Evolutionary conservation across 2,329 filamentous ascomycete genomes (phyloP).

Genomic region (Thelonectria olida): DNA sequence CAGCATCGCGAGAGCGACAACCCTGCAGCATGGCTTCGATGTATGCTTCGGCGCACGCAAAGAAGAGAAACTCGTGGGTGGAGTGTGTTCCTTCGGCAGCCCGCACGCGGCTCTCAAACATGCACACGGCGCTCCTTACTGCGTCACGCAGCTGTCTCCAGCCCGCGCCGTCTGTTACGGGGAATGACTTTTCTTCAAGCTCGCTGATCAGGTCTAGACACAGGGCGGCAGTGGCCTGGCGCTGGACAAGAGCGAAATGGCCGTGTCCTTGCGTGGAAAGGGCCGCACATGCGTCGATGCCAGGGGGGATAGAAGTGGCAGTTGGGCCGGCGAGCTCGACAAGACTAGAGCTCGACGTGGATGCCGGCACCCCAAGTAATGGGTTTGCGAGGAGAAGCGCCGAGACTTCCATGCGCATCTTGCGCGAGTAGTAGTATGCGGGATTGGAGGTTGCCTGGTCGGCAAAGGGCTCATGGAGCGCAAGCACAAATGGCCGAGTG

Average conservation of each 20-base stretch:
- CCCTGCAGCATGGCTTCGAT: constrained; percentile 11
- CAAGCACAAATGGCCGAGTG: constrained; percentile 40
- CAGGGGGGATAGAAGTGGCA: neutral
- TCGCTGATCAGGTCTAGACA: constrained; percentile 21
- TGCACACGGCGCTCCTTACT: neutral
- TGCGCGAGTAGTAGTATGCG: constrained; percentile 56
- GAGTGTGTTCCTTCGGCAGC: constrained; percentile 12
- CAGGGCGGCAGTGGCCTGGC: constrained; percentile 13
- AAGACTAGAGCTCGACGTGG: neutral
- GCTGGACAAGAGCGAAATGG: constrained; percentile 15
- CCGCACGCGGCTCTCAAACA: constrained; percentile 19
- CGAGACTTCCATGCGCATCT: constrained; percentile 47
- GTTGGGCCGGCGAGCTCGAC: neutral
- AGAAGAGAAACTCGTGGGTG: constrained; percentile 19
- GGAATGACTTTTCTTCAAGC: constrained; percentile 18
- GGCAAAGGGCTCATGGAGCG: constrained; percentile 57
- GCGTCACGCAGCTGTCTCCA: constrained; percentile 12
- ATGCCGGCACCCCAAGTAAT: neutral
- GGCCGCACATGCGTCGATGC: constrained; percentile 4
- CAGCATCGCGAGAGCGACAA: neutral
- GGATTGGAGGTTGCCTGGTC: constrained; percentile 47
- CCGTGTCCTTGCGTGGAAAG: constrained; percentile 14
- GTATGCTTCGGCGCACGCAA: constrained; percentile 17
- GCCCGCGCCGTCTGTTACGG: constrained; percentile 2
- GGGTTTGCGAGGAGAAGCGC: constrained; percentile 11